Percentiles rank a stretch among this genome's conserved stretches.
phyloP scores from a whole-genome alignment of 2,329 filamentous ascomycete genomes.

The Ophiostoma angusticollis region DNA sequence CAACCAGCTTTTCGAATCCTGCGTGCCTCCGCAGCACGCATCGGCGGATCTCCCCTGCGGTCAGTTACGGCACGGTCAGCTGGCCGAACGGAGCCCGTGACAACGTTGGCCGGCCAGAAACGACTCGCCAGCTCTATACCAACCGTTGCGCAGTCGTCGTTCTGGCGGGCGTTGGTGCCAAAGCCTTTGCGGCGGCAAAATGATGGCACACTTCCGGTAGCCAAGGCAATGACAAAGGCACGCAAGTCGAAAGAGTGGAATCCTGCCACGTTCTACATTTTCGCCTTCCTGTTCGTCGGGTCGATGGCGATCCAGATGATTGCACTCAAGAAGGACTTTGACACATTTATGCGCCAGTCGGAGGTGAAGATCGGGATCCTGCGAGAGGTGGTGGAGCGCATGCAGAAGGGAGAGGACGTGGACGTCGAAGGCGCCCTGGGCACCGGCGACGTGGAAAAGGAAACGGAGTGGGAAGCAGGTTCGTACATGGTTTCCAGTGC shows the following conservation, averaged over 20 bases:
- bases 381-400: slow-evolving; percentile 58
- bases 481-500: neutral
- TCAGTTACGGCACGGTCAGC: neutral
- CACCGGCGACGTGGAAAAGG: slow-evolving; percentile 59
- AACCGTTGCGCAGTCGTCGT: slow-evolving; percentile 27
- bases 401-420: slow-evolving; percentile 62
- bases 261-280: slow-evolving; percentile 69
- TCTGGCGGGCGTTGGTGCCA: slow-evolving; percentile 60
- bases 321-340: slow-evolving; percentile 60
- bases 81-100: neutral
- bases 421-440: slow-evolving; percentile 77
- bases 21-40: neutral
- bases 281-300: slow-evolving; percentile 76
- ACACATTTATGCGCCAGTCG: slow-evolving; percentile 58
- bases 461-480: slow-evolving; percentile 84
- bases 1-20: neutral
- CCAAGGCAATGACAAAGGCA: slow-evolving; percentile 20
- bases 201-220: slow-evolving; percentile 24
- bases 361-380: slow-evolving; percentile 68
- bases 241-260: slow-evolving; percentile 56
- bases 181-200: slow-evolving; percentile 43
- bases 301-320: slow-evolving; percentile 95
- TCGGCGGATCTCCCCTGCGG: neutral
- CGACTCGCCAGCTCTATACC: slow-evolving; percentile 15
- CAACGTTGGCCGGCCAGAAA: neutral